phyloP scores from a whole-genome alignment of 495 filamentous ascomycete genomes.

The Hypomontagnella submonticulosa region DNA sequence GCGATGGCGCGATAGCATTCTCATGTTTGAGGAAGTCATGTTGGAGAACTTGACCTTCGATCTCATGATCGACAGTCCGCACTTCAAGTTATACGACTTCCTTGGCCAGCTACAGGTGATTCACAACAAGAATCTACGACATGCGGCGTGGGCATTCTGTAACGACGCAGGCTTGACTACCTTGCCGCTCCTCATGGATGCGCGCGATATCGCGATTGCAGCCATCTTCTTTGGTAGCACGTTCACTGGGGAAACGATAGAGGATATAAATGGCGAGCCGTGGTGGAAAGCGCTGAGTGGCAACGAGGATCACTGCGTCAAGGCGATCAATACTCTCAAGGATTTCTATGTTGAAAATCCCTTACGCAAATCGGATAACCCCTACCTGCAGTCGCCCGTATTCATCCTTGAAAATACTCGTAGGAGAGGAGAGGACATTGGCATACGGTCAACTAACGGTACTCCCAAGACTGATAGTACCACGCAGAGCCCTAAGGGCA shows the following conservation, averaged over 20 bases:
- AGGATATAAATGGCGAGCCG: constrained; percentile 78
- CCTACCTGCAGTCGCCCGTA: constrained; percentile 55
- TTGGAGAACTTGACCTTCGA: constrained; percentile 95
- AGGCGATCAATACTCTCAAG: constrained; percentile 75
- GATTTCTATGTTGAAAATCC: constrained; percentile 79
- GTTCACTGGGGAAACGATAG: constrained; percentile 73
- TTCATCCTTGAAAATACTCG: constrained; percentile 61
- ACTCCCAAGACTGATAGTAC: constrained; percentile 52
- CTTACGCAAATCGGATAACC: constrained; percentile 56
- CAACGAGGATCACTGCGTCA: constrained; percentile 68
- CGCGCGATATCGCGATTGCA: constrained; percentile 82
- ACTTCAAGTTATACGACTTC: constrained; percentile 81
- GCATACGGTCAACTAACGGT: constrained; percentile 48
- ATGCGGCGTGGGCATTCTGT: constrained; percentile 90
- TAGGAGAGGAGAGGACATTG: constrained; percentile 54
- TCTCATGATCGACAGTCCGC: constrained; percentile 84
- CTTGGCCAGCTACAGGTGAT: constrained; percentile 73
- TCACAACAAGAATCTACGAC: constrained; percentile 78
- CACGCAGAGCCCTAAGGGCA: constrained; percentile 53
- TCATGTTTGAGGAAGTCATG: constrained; percentile 89
- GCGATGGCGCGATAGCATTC: constrained; percentile 93
- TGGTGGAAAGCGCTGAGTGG: constrained; percentile 86
- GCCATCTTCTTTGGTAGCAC: constrained; percentile 86
- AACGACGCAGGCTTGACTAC: constrained; percentile 88
- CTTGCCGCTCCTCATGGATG: constrained; percentile 82